Conservation (phyloP, 176 grass and related monocot species). For the Aegilops bicornis region DNA sequence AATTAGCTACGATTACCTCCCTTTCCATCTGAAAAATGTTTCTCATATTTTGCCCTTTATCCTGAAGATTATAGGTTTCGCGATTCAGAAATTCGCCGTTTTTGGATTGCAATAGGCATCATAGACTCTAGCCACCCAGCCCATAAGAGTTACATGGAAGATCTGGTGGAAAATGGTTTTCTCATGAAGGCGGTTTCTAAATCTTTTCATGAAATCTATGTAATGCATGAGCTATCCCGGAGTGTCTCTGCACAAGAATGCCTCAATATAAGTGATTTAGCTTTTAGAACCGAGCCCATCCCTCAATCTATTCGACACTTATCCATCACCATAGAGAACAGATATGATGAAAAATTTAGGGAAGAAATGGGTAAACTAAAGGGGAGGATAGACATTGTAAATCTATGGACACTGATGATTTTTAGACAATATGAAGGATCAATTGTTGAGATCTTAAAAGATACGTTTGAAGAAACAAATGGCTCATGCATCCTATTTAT, state of each 20-base stretch:
- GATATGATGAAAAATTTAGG: background rate
- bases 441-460: background rate
- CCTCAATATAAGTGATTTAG: background rate
- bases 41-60: background rate
- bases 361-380: background rate
- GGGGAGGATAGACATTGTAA: background rate
- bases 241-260: background rate
- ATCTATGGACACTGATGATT: background rate
- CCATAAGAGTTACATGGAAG: background rate
- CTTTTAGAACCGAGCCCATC: background rate
- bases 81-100: background rate
- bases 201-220: background rate
- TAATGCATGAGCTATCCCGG: background rate
- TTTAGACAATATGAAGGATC: background rate
- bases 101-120: background rate
- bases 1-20: background rate
- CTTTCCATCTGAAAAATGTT: background rate
- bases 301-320: background rate
- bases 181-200: background rate
- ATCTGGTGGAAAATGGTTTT: background rate
- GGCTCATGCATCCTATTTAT: too few relatives aligned
- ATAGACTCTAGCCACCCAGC: background rate
- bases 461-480: background rate
- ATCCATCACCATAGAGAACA: background rate
- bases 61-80: background rate